A percentile compares a stretch with the other conserved stretches of the same genome.
These are phyloP conservation scores for Trichomonas gallinae DNA, from an alignment of 208 protist genomes.

Conservation along the genomic window DNA sequence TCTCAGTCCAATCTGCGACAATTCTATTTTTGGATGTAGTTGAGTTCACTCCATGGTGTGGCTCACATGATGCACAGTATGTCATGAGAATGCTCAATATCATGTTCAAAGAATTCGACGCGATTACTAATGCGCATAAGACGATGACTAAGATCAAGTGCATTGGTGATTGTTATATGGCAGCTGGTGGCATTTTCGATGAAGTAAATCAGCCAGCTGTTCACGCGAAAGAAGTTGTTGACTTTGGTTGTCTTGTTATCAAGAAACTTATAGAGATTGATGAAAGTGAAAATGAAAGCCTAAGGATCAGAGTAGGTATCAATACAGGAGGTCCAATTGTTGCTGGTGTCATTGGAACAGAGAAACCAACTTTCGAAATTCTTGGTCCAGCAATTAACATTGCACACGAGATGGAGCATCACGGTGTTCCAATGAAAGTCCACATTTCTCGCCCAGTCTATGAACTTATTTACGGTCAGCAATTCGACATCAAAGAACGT, in stretches of 20 bases:
- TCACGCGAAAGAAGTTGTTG: not conserved
- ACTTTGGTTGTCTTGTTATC: not conserved
- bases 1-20: not conserved
- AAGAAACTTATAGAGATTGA: not conserved
- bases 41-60: not conserved
- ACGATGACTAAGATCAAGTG: not conserved
- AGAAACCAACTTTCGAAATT: conserved; percentile 1
- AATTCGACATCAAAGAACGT: not conserved
- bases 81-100: not conserved
- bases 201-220: not conserved
- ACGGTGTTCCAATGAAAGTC: not conserved
- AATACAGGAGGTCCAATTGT: not conserved
- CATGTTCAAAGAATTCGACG: not conserved
- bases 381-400: not conserved
- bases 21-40: conserved; percentile 5
- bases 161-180: conserved; percentile 18
- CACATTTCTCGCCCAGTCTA: not conserved
- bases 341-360: not conserved
- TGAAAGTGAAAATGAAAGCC: not conserved
- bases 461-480: not conserved
- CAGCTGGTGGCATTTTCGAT: not conserved
- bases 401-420: not conserved
- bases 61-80: not conserved
- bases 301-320: not conserved
- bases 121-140: not conserved